These are phyloP conservation scores for Trichomonas gallinae DNA, from an alignment of 208 protist species.

Conservation along the genomic window DNA sequence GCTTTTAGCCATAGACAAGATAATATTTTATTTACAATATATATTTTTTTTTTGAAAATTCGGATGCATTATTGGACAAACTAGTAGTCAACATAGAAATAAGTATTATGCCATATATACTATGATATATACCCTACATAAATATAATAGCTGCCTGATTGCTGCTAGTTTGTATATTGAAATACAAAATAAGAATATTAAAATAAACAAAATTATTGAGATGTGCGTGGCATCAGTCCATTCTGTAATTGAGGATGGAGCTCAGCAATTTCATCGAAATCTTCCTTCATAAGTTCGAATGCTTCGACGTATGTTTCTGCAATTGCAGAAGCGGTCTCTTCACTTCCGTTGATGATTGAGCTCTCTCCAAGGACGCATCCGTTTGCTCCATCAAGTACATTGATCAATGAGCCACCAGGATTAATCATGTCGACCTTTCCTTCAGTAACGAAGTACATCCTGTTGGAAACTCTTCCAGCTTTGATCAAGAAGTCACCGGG, in stretches of 20 bases:
- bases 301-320: conserved; percentile 15
- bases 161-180: too few relatives aligned
- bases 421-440: background rate
- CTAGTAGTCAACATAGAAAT: too few relatives aligned
- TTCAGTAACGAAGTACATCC: background rate
- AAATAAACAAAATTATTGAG: background rate
- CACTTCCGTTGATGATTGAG: background rate
- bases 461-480: background rate
- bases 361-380: background rate
- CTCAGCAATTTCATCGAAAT: background rate
- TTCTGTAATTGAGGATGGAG: background rate
- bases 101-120: too few relatives aligned
- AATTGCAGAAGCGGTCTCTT: background rate
- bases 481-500: background rate
- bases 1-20: too few relatives aligned
- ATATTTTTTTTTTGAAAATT: too few relatives aligned
- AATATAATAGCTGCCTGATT: too few relatives aligned
- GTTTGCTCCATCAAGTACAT: background rate
- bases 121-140: too few relatives aligned
- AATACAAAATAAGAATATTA: too few relatives aligned
- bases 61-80: too few relatives aligned
- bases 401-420: background rate
- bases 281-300: background rate
- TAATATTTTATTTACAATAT: too few relatives aligned
- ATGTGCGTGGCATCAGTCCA: background rate